Evolutionary conservation across 139 green algal species (phyloP).

Genomic region (Astrephomene gubernaculifera): DNA sequence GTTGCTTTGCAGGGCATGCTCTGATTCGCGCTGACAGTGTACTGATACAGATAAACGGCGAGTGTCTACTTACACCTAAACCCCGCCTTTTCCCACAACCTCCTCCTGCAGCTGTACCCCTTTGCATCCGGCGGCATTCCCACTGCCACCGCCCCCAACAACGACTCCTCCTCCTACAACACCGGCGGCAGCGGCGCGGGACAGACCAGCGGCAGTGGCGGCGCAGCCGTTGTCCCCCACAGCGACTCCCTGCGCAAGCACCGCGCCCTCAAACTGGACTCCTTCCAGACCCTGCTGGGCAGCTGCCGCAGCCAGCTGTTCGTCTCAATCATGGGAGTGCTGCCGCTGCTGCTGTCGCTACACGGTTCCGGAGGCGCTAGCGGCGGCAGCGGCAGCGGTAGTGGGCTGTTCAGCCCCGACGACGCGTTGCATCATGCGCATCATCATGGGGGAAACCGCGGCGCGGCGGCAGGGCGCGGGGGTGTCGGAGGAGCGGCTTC

Average conservation of each 20-base stretch:
- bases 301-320: constrained; percentile 71
- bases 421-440: no score
- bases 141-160: background rate
- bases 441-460: no score
- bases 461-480: background rate
- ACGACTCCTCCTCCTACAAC: background rate
- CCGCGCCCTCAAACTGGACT: constrained; percentile 48
- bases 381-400: constrained; percentile 27
- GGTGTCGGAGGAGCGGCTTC: background rate
- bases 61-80: no score
- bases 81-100: no score
- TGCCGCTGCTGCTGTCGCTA: constrained; percentile 84
- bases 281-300: constrained; percentile 76
- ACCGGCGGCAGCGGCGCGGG: background rate
- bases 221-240: background rate
- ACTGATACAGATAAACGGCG: no score
- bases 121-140: no score
- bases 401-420: background rate
- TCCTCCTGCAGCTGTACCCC: no score
- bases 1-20: no score
- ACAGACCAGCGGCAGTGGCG: background rate
- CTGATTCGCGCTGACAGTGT: no score
- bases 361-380: constrained; percentile 38
- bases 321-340: constrained; percentile 70
- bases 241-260: constrained; percentile 52